Conservation (phyloP, 2,329 filamentous ascomycete genomes). For the Pestalotiopsis sp. region DNA sequence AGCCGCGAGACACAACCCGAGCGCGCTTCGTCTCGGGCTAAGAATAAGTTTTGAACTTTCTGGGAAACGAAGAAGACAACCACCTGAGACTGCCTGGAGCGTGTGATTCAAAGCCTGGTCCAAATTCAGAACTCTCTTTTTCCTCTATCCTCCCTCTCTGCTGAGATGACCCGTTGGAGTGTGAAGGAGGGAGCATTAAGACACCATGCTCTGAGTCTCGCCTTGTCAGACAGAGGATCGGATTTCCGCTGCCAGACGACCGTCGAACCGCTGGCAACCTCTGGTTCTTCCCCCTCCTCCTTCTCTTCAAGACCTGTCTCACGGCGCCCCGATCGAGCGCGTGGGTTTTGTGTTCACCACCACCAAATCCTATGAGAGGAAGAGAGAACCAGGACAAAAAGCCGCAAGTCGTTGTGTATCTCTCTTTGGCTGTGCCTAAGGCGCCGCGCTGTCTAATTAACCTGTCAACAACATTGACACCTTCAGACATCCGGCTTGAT, state of each 20-base stretch:
- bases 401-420: neutral
- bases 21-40: neutral
- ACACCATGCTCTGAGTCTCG: neutral
- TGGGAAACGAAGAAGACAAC: neutral
- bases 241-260: neutral
- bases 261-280: neutral
- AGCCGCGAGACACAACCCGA: neutral
- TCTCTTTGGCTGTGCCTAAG: neutral
- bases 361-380: neutral
- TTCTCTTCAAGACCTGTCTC: neutral
- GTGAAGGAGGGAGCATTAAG: neutral
- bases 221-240: constrained; percentile 5
- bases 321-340: constrained; percentile 1
- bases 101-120: neutral
- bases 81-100: neutral
- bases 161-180: neutral
- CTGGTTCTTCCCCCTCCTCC: neutral
- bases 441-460: neutral
- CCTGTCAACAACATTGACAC: constrained; percentile 1
- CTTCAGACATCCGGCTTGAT: neutral
- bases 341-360: constrained; percentile 11
- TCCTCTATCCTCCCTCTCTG: neutral
- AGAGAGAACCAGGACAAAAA: neutral
- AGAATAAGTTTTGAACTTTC: neutral
- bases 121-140: neutral